Conservation (phyloP, 2,329 filamentous ascomycete genomes). For the Aspergillus jensenii region DNA sequence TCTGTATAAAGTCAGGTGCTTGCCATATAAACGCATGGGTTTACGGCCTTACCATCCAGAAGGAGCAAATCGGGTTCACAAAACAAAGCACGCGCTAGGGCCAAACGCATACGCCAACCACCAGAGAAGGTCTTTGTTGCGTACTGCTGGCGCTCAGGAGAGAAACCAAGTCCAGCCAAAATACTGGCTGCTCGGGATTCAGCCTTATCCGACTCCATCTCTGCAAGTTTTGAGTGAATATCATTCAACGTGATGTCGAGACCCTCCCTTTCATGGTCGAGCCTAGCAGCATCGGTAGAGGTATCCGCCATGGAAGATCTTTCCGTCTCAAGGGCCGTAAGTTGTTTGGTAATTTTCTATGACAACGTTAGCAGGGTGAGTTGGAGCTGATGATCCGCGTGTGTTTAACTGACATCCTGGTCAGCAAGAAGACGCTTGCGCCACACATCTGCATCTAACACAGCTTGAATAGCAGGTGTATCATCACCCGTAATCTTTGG, state of each 20-base stretch:
- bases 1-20: conserved; percentile 52
- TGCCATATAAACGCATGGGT: background rate
- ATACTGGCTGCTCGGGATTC: conserved; percentile 95
- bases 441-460: conserved; percentile 97
- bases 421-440: conserved; percentile 90
- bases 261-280: conserved; percentile 85
- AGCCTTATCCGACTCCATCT: conserved; percentile 99
- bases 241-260: conserved; percentile 89
- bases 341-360: conserved; percentile 71
- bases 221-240: conserved; percentile 84
- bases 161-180: conserved; percentile 94
- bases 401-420: conserved; percentile 64
- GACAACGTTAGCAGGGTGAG: conserved; percentile 10
- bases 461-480: conserved; percentile 89
- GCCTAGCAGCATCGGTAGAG: conserved; percentile 77
- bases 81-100: conserved; percentile 90
- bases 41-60: conserved; percentile 63
- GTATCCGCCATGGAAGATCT: conserved; percentile 83
- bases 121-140: conserved; percentile 98
- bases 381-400: background rate
- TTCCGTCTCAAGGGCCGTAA: conserved; percentile 75
- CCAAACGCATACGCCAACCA: conserved; percentile 99
- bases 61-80: conserved; percentile 94
- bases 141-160: conserved; percentile 83
- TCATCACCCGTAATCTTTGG: conserved; percentile 86